These are phyloP conservation scores for Beta corolliflora DNA, from an alignment of 179 eudicot genomes.

Conservation along the genomic window DNA sequence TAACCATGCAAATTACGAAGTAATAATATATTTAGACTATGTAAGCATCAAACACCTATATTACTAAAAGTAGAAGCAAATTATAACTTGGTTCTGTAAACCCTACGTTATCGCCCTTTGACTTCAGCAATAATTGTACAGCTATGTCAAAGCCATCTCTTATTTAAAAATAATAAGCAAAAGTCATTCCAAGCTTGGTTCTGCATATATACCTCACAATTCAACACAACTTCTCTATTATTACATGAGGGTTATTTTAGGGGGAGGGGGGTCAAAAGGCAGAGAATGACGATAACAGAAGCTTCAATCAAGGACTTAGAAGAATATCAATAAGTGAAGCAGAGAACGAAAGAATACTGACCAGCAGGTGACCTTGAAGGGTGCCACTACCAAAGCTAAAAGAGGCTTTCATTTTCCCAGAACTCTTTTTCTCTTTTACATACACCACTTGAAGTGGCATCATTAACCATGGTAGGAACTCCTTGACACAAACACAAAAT, in stretches of 20 bases:
- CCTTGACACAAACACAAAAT: slow-evolving; percentile 85
- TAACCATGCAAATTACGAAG: background rate
- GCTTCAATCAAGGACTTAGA: background rate
- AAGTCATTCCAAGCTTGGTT: background rate
- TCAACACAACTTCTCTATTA: background rate
- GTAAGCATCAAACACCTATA: too few relatives aligned
- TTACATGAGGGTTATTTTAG: background rate
- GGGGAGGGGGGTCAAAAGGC: background rate
- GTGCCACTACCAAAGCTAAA: slow-evolving; percentile 93
- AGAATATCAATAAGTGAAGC: background rate
- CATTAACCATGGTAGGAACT: slow-evolving; percentile 85
- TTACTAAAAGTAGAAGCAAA: background rate
- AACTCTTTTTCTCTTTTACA: slow-evolving; percentile 53
- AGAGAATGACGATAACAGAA: background rate
- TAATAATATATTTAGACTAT: background rate
- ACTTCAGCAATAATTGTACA: background rate
- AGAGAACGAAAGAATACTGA: slow-evolving; percentile 33
- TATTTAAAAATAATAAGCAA: too few relatives aligned
- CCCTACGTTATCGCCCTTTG: background rate
- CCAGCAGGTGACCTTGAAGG: slow-evolving; percentile 86
- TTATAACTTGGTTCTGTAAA: background rate
- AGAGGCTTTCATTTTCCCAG: slow-evolving; percentile 54
- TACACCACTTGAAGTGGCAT: slow-evolving; percentile 88
- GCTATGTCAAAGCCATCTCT: too few relatives aligned
- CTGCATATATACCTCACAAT: background rate